A percentile compares a stretch with the other conserved stretches of the same genome.
Evolutionary conservation across 2,329 filamentous ascomycete genomes (phyloP).

Genomic region (Cladosporium sp.): DNA sequence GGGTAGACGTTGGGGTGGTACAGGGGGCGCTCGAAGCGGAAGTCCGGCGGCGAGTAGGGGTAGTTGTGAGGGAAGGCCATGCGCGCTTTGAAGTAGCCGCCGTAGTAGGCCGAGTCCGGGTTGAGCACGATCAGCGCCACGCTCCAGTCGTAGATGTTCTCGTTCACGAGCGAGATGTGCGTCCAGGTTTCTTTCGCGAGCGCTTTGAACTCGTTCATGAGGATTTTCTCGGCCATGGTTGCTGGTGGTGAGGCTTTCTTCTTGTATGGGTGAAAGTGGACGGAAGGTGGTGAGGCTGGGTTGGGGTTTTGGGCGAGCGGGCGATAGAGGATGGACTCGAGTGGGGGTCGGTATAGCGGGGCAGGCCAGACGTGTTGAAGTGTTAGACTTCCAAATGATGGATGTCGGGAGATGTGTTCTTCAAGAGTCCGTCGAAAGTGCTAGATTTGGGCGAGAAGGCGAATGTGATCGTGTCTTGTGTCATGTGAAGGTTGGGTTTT

Average conservation of each 20-base stretch:
- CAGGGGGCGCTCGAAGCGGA: conserved; percentile 76
- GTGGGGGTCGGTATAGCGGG: too few relatives aligned
- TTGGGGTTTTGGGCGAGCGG: too few relatives aligned
- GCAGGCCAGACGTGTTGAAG: too few relatives aligned
- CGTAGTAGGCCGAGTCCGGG: conserved; percentile 84
- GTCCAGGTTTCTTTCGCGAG: conserved; percentile 92
- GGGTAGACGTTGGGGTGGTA: conserved; percentile 93
- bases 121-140: conserved; percentile 91
- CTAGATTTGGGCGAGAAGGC: too few relatives aligned
- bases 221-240: conserved; percentile 65
- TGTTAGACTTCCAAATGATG: too few relatives aligned
- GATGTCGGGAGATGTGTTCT: too few relatives aligned
- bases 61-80: conserved; percentile 89
- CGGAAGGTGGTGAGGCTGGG: too few relatives aligned
- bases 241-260: not conserved
- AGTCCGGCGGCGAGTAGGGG: conserved; percentile 83
- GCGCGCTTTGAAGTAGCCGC: conserved; percentile 86
- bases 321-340: too few relatives aligned
- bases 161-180: conserved; percentile 76
- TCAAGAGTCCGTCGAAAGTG: too few relatives aligned
- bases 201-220: conserved; percentile 83
- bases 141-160: conserved; percentile 84
- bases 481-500: too few relatives aligned
- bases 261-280: too few relatives aligned
- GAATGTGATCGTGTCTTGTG: too few relatives aligned